These are phyloP conservation scores for Selaginella moellendorffii DNA, from an alignment of 75 land plant genomes.

Conservation along the genomic window DNA sequence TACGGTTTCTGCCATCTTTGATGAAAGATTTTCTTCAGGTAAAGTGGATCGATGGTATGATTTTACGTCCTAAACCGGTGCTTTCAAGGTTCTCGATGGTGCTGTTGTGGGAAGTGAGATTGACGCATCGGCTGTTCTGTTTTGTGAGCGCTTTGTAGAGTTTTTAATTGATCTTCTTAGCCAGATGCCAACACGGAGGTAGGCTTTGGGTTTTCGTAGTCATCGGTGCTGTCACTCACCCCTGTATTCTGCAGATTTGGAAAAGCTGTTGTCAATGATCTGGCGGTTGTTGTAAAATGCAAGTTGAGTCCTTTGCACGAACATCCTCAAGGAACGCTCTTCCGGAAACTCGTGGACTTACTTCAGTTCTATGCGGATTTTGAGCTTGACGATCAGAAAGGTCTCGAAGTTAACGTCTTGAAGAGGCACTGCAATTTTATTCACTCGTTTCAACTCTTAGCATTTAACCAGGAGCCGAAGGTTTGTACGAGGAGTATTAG, in stretches of 20 bases:
- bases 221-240: too few relatives aligned
- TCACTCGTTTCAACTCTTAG: constrained; percentile 63
- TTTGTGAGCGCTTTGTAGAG: constrained; percentile 94
- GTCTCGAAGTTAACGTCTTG: constrained; percentile 79
- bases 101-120: constrained; percentile 33
- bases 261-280: constrained; percentile 72
- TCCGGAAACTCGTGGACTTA: constrained; percentile 81
- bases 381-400: constrained; percentile 87
- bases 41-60: not conserved
- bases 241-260: constrained; percentile 40
- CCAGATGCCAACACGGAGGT: constrained; percentile 94
- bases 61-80: not conserved
- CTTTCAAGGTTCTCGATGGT: constrained; percentile 43
- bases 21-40: constrained; percentile 85
- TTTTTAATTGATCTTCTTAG: constrained; percentile 88
- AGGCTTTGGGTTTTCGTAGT: too few relatives aligned
- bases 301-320: constrained; percentile 69
- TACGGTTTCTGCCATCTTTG: constrained; percentile 54
- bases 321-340: constrained; percentile 71
- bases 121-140: constrained; percentile 57
- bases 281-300: constrained; percentile 79
- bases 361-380: constrained; percentile 83
- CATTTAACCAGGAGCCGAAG: constrained; percentile 71
- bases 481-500: constrained; percentile 28
- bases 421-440: constrained; percentile 59